Evolutionary conservation across 768 basidiomycete species (phyloP).

Genomic region (Mycena latifolia): DNA sequence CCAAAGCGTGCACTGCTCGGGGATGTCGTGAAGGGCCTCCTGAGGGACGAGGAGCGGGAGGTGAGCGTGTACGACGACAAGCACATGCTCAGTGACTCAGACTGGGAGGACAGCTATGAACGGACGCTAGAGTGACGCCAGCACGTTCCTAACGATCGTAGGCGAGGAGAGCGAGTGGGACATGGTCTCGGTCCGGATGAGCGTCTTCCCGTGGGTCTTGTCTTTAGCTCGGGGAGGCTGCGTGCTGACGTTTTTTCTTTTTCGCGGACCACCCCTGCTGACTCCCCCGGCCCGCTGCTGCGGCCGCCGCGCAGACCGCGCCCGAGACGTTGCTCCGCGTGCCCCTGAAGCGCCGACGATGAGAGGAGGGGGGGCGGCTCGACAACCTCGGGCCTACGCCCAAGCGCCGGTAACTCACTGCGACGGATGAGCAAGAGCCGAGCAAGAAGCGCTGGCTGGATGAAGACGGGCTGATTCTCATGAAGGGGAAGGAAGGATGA

Average conservation of each 20-base stretch:
- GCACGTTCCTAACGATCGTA: conserved; percentile 89
- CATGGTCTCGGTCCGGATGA: conserved; percentile 80
- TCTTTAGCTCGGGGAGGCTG: not conserved
- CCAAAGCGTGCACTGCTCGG: conserved; percentile 75
- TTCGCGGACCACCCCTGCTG: conserved; percentile 65
- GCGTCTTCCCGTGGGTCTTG: conserved; percentile 75
- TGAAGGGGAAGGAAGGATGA: conserved; percentile 73
- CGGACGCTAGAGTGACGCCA: conserved; percentile 84
- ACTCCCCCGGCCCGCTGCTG: conserved; percentile 73
- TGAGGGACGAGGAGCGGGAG: conserved; percentile 70
- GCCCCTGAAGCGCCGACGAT: conserved; percentile 65
- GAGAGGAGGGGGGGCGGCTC: conserved; percentile 73
- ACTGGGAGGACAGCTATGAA: conserved; percentile 91
- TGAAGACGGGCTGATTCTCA: conserved; percentile 78
- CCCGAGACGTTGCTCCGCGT: conserved; percentile 57
- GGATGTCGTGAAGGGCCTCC: conserved; percentile 76
- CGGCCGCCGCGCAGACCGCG: conserved; percentile 58
- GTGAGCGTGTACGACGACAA: conserved; percentile 91
- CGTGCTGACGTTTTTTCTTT: conserved; percentile 49
- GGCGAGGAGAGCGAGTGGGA: conserved; percentile 88
- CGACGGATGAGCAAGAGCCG: conserved; percentile 58
- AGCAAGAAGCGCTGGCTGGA: conserved; percentile 77
- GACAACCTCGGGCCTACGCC: conserved; percentile 67
- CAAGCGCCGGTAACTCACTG: conserved; percentile 57
- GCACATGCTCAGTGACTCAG: conserved; percentile 89